Conservation (phyloP, 192 early-diverging fungal genomes). For the Podochytrium sp. region DNA sequence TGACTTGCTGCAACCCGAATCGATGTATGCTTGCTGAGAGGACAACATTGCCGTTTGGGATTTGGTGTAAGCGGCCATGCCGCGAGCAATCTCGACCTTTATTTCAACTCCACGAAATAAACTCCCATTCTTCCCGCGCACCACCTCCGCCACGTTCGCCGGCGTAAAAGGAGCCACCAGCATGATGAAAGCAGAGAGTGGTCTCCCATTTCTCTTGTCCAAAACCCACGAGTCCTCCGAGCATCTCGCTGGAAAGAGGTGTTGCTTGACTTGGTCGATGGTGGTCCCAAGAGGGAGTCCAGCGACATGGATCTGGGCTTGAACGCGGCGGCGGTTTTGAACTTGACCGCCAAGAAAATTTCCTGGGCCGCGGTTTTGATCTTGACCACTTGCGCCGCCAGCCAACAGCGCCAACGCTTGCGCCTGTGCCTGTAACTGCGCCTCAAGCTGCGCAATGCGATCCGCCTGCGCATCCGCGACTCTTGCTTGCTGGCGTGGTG, state of each 20-base stretch:
- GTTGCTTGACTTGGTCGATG: neutral
- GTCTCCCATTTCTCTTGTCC: no score
- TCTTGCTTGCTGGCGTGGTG: neutral
- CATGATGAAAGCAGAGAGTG: neutral
- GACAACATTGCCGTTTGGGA: neutral
- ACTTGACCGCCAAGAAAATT: neutral
- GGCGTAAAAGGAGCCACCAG: neutral
- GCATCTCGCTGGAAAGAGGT: neutral
- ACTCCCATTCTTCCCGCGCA: neutral
- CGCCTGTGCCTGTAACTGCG: neutral
- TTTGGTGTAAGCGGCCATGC: neutral
- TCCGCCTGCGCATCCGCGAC: neutral
- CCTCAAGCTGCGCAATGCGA: neutral
- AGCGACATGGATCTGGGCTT: neutral
- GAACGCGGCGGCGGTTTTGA: neutral
- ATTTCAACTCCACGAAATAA: neutral
- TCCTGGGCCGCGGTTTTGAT: neutral
- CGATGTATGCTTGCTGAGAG: neutral
- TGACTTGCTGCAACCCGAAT: neutral
- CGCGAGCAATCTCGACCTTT: neutral
- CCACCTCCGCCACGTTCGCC: neutral
- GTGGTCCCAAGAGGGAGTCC: neutral
- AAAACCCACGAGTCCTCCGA: no score
- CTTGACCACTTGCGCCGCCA: neutral
- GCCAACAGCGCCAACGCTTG: neutral